Evolutionary conservation across 2,329 filamentous ascomycete genomes (phyloP), one percentile per base, ranked within the genome.

Genomic region (Ophiostoma himal-ulmi): DNA sequence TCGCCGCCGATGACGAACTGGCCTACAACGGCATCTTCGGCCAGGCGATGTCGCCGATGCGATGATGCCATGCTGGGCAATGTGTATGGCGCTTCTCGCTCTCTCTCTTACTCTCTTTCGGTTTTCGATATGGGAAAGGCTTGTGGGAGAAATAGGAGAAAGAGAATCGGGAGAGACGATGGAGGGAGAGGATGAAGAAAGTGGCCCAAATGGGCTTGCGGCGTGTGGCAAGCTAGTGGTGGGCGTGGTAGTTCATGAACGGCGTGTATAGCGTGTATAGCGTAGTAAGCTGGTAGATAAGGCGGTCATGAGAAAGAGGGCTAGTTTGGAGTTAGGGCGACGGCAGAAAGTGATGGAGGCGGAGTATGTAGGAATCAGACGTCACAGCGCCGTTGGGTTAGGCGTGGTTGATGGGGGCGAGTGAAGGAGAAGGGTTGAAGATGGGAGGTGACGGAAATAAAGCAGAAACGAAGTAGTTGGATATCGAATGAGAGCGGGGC

Each of bases 1-100:
- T 97, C 92, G 75, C 80, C 62, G 54, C 74, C 75, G 69, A 75
- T 73, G 64, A 74, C 65, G 36, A 75, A 75, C 66, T 75, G 72
- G 67, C 75, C 75, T 39, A 75, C 67, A 17, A 73, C 64, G 41
- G 71, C 71, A 62, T 75, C 74, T 17, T 73, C 74, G n/a, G 70
- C 69, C 41, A 62, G 70, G 13, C 71, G 70, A 41, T 71, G 68
- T 20, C 72, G 72, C 39, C 70, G 67, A 60, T 71, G 69, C 20
- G 70, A 70, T 13, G 73, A 73, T 52, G 73, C 71, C 44, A 72
- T 69, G 70, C 48, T 69, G 68, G 72, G 66, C 62, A 41, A 37
- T 69, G 44, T 69, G 64, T 69, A 39, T 67, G 67, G 17, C 20
- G 36, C 10, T 39, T 41, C 37, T 66, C 11, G 17, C 44, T 39